Percentiles rank a stretch among this genome's conserved stretches.
Conservation (phyloP, 108 stramenopile genomes). For the Schizochytrium sp. region DNA sequence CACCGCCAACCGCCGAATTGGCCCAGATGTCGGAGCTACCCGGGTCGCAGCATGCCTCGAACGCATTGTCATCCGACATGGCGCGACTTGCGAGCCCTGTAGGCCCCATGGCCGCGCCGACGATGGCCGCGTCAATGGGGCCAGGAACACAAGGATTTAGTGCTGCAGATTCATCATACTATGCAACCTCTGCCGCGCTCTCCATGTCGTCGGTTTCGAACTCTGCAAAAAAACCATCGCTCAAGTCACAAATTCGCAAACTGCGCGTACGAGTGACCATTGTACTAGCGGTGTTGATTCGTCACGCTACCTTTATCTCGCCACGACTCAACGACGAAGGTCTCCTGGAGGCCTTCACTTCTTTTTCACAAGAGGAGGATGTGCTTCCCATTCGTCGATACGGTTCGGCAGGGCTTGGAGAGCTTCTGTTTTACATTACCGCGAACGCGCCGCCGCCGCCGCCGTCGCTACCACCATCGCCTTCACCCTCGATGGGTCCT, state of each 20-base stretch:
- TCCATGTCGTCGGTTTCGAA: background rate
- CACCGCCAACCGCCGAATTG: too few relatives aligned
- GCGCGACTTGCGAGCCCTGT: too few relatives aligned
- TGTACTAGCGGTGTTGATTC: constrained; percentile 36
- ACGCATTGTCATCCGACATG: too few relatives aligned
- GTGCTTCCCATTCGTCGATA: constrained; percentile 23
- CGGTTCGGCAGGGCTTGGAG: constrained; percentile 42
- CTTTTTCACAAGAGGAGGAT: background rate
- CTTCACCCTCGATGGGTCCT: too few relatives aligned
- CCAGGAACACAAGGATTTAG: background rate
- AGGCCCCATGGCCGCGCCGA: too few relatives aligned
- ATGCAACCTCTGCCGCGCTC: too few relatives aligned
- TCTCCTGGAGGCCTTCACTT: background rate
- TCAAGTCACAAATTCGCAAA: background rate
- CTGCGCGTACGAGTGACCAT: constrained; percentile 24
- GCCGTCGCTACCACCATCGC: too few relatives aligned
- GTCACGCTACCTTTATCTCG: constrained; percentile 49
- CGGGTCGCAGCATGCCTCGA: too few relatives aligned
- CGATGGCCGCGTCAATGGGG: background rate
- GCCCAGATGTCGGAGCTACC: too few relatives aligned
- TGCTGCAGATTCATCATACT: background rate
- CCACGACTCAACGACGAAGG: constrained; percentile 13
- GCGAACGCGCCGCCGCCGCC: constrained; percentile 25
- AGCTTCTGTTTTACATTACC: constrained; percentile 47
- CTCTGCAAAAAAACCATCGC: background rate